Conservation (phyloP, 306 rosid genomes). For the Trifolium fragiferum region DNA sequence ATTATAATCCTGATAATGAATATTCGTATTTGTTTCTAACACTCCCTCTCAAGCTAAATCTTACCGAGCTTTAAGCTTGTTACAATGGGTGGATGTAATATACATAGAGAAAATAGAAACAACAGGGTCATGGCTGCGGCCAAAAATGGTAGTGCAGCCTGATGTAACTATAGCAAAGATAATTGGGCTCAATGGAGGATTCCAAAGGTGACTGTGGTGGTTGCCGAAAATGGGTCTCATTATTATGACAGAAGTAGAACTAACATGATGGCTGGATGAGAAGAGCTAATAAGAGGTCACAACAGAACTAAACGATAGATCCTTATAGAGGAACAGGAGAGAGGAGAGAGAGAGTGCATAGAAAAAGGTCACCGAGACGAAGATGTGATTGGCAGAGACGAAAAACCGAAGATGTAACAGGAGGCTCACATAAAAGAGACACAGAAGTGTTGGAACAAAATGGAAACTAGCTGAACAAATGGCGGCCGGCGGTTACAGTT, state of each 20-base stretch:
- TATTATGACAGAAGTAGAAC: not conserved
- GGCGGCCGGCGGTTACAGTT: not conserved
- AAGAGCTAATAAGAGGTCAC: not conserved
- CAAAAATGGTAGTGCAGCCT: not conserved
- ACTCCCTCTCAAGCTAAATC: not conserved
- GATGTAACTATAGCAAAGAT: not conserved
- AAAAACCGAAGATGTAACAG: not conserved
- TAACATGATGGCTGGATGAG: not conserved
- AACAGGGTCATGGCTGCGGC: not conserved
- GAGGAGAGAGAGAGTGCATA: not conserved
- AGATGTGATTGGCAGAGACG: not conserved
- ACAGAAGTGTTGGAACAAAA: not conserved
- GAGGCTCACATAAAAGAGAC: not conserved
- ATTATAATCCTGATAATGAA: not conserved
- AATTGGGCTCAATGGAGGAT: not conserved
- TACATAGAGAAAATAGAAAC: not conserved
- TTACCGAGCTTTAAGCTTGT: not conserved
- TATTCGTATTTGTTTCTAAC: not conserved
- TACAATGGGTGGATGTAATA: not conserved
- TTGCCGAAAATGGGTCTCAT: not conserved
- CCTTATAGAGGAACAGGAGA: not conserved
- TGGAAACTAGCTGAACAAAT: not conserved
- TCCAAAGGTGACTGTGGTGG: not conserved
- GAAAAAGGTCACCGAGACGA: too few species aligned
- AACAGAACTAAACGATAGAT: not conserved